Percentiles rank a stretch among this genome's conserved stretches.
Conservation (phyloP, 805 yeast genomes). For the Candida loeiensis region DNA sequence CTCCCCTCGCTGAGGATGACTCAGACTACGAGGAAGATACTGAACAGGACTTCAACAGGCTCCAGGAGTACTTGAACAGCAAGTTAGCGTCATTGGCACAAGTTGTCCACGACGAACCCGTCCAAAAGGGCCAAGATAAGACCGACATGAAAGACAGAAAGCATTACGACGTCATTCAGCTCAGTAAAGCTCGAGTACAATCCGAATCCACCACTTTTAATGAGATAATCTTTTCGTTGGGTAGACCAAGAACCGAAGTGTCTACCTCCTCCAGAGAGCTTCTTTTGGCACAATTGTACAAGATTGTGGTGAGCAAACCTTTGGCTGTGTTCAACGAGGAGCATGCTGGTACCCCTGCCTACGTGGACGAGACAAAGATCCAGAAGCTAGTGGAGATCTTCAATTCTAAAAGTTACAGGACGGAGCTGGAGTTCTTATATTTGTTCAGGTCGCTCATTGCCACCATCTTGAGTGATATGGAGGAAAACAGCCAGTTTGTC, state of each 20-base stretch:
- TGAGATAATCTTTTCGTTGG: constrained; percentile 44
- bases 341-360: constrained; percentile 32
- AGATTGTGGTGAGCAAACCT: constrained; percentile 43
- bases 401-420: constrained; percentile 29
- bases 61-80: constrained; percentile 14
- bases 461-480: constrained; percentile 46
- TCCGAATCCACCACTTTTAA: constrained; percentile 36
- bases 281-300: constrained; percentile 48
- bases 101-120: constrained; percentile 6
- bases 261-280: constrained; percentile 47
- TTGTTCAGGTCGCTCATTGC: constrained; percentile 40
- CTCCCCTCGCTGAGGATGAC: constrained; percentile 16
- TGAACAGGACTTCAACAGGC: constrained; percentile 13
- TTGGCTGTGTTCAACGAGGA: constrained; percentile 34
- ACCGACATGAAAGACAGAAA: constrained; percentile 16
- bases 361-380: constrained; percentile 35
- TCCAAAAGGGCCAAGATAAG: constrained; percentile 5
- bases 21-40: constrained; percentile 17
- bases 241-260: constrained; percentile 41
- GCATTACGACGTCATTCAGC: constrained; percentile 26
- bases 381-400: constrained; percentile 34
- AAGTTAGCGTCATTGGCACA: constrained; percentile 13
- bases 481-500: constrained; percentile 44
- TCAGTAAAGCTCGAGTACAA: constrained; percentile 35
- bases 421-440: constrained; percentile 39